These are phyloP conservation scores for Lichtheimia hyalospora DNA, from an alignment of 371 early-diverging fungal species.

Conservation along the genomic window DNA sequence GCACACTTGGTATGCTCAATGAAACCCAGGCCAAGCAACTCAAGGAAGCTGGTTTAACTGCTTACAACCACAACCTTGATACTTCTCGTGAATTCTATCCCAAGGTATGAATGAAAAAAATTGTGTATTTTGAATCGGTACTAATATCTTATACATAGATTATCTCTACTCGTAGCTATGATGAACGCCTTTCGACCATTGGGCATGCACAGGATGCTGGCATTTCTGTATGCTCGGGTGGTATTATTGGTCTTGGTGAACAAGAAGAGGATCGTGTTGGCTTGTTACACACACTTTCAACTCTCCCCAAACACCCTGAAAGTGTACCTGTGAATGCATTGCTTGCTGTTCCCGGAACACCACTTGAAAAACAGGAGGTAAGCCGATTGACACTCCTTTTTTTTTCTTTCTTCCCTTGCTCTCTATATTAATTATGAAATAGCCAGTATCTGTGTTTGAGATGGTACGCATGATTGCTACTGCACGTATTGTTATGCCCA, in stretches of 20 bases:
- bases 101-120: slow-evolving; percentile 42
- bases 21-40: slow-evolving; percentile 74
- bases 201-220: slow-evolving; percentile 79
- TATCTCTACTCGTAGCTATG: slow-evolving; percentile 83
- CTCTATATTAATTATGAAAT: neutral
- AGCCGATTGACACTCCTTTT: neutral
- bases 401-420: neutral
- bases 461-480: slow-evolving; percentile 89
- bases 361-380: slow-evolving; percentile 76
- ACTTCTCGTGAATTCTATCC: slow-evolving; percentile 85
- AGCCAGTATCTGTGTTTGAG: slow-evolving; percentile 85
- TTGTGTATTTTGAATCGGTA: neutral
- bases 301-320: slow-evolving; percentile 80
- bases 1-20: slow-evolving; percentile 86
- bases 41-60: slow-evolving; percentile 86
- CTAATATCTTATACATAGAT: slow-evolving; percentile 33
- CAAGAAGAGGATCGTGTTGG: slow-evolving; percentile 75
- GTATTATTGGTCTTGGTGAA: slow-evolving; percentile 88
- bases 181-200: slow-evolving; percentile 81
- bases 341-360: slow-evolving; percentile 83
- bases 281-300: slow-evolving; percentile 76
- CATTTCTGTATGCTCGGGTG: slow-evolving; percentile 87
- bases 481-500: slow-evolving; percentile 84
- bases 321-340: slow-evolving; percentile 85
- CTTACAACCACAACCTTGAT: slow-evolving; percentile 90